Percentiles rank a stretch among this genome's conserved stretches.
Conservation (phyloP, 2,329 filamentous ascomycete species). For the Atkinsonella hypoxylon region DNA sequence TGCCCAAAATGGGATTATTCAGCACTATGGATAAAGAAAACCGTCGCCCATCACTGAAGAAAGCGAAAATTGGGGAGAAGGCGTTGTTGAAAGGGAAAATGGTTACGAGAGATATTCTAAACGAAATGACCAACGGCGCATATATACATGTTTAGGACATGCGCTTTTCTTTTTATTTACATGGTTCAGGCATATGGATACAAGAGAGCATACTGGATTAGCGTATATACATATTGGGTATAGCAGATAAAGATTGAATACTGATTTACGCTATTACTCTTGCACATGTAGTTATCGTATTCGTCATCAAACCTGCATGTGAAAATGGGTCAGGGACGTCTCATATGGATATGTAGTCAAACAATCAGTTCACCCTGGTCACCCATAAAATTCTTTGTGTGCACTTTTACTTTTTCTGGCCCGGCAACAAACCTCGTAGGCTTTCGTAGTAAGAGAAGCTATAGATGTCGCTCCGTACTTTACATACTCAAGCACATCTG, state of each 20-base stretch:
- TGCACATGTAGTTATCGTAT: slow-evolving; percentile 11
- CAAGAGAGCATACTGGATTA: slow-evolving; percentile 1
- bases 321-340: background rate
- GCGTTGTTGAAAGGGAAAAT: slow-evolving; percentile 53
- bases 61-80: slow-evolving; percentile 45
- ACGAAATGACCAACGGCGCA: slow-evolving; percentile 47
- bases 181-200: slow-evolving; percentile 1
- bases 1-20: slow-evolving; percentile 10
- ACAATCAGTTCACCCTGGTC: slow-evolving; percentile 30
- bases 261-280: background rate
- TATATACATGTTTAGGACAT: slow-evolving; percentile 13
- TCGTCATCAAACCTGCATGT: slow-evolving; percentile 22
- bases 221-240: slow-evolving; percentile 9
- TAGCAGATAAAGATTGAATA: slow-evolving; percentile 4
- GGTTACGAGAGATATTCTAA: slow-evolving; percentile 65
- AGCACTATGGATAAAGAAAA: slow-evolving; percentile 31
- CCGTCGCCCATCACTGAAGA: slow-evolving; percentile 36
- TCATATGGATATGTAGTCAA: slow-evolving; percentile 1
- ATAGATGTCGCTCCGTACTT: slow-evolving; percentile 45
- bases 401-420: slow-evolving; percentile 40
- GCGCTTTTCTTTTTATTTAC: background rate
- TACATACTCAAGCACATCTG: slow-evolving; percentile 20
- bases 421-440: slow-evolving; percentile 42
- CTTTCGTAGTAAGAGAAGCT: slow-evolving; percentile 42
- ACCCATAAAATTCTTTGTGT: slow-evolving; percentile 45